These are phyloP conservation scores for Pseudocercospora musae DNA, from an alignment of 2,329 filamentous ascomycete genomes.

Conservation along the genomic window DNA sequence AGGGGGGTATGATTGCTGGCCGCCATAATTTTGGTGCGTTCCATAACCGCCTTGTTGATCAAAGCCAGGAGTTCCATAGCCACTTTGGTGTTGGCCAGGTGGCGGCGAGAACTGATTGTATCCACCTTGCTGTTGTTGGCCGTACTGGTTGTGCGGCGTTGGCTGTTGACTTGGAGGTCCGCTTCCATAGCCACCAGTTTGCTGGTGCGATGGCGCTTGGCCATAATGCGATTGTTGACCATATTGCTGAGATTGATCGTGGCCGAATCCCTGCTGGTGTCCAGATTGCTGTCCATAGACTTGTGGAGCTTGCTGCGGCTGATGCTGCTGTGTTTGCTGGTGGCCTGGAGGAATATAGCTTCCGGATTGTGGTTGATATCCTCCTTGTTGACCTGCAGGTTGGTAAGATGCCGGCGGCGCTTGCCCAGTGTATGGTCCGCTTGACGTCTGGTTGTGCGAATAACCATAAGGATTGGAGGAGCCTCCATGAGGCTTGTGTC, in stretches of 20 bases:
- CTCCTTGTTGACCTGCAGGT: constrained; percentile 24
- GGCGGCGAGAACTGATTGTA: constrained; percentile 15
- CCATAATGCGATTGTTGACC: constrained; percentile 24
- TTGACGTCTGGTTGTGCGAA: constrained; percentile 30
- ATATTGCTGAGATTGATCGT: constrained; percentile 25
- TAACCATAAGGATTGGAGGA: constrained; percentile 37
- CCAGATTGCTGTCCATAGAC: constrained; percentile 8
- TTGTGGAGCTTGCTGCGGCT: constrained; percentile 5
- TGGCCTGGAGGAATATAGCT: constrained; percentile 23
- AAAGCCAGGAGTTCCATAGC: constrained; percentile 9
- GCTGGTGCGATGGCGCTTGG: constrained; percentile 13
- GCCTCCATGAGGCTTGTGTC: constrained; percentile 31
- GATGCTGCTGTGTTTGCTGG: constrained; percentile 19
- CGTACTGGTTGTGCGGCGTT: constrained; percentile 20
- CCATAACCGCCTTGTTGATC: constrained; percentile 17
- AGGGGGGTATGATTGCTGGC: constrained; percentile 19
- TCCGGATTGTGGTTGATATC: constrained; percentile 22
- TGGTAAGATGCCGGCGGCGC: constrained; percentile 38
- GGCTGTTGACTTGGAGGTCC: constrained; percentile 17
- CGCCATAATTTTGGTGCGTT: constrained; percentile 13
- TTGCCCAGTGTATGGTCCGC: constrained; percentile 36
- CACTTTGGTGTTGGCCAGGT: constrained; percentile 8
- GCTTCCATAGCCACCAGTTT: constrained; percentile 14
- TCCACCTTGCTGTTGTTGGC: constrained; percentile 13
- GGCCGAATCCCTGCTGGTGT: constrained; percentile 23